phyloP scores from a whole-genome alignment of 306 rosid species.

The Oemleria cerasiformis region DNA sequence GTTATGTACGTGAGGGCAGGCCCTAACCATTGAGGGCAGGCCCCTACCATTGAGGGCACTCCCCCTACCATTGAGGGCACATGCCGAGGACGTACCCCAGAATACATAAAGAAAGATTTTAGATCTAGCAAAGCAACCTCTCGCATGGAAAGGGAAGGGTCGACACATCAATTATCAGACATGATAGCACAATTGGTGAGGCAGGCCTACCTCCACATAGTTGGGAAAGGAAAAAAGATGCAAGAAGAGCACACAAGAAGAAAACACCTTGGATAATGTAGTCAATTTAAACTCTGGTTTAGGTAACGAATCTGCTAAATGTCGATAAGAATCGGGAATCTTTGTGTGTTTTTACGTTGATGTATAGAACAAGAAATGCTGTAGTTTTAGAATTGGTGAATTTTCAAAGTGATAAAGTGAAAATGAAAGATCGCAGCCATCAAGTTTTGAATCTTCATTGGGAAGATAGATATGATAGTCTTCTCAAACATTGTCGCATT shows the following conservation, averaged over 20 bases:
- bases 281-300: background rate
- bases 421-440: no score
- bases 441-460: background rate
- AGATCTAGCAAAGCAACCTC: background rate
- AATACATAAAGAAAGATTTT: background rate
- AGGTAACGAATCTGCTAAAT: no score
- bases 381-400: no score
- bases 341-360: no score
- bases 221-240: background rate
- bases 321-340: no score
- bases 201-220: conserved; percentile 2
- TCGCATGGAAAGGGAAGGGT: background rate
- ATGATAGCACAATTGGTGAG: background rate
- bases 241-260: background rate
- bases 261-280: background rate
- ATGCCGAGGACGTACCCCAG: no score
- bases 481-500: background rate
- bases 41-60: no score
- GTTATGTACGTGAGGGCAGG: no score
- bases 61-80: background rate
- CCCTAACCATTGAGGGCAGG: no score
- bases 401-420: no score
- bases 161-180: background rate
- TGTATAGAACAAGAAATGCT: no score
- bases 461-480: conserved; percentile 14